Base-by-base conservation (phyloP, 225 moss, liverwort and hornwort genomes). In the Rhytidiadelphus loreus region DNA sequence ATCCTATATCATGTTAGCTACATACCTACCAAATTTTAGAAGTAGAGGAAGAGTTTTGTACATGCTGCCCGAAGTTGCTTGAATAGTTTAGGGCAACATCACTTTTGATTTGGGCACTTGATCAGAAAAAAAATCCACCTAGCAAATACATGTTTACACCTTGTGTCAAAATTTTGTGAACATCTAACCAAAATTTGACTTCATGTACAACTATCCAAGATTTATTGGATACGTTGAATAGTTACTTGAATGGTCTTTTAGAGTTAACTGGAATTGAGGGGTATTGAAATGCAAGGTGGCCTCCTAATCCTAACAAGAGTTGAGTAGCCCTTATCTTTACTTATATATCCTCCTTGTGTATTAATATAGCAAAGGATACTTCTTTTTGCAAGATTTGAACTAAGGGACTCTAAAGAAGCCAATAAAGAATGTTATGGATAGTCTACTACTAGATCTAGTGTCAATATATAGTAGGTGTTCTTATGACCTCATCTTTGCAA, bases 211-310 rank as follows among this genome's bases (percentile, higher is more conserved):
- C 9, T 33, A 17, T 1, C 3, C 2, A 6, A 64, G 5, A 33
- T 64, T 64, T 66, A 1, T 66, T 66, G 37, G 20, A 2, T 20
- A 37, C 6, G 3, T 35, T 65, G 21, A 20, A 66, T 1, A 1
- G 1, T 66, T 2, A 12, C 6, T 66, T 46, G n/a, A n/a, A n/a
- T 65, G 6, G 8, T 33, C 35, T 9, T 65, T 33, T 65, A 35
- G 5, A 17, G 1, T 37, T 37, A 37, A 68, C 2, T 1, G 5
- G 3, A 37, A 37, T 3, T 11, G 1, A 1, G 4, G 18, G 7
- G 1, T 7, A 2, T 0, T 39, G 1, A 39, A 39, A 69, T 69
- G 13, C 1, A 23, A 1, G n/a, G 2, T 22, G 3, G 0, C 7
- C 12, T n/a, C 0, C 6, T 0, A n/a, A 12, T 68, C 2, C 22